Percentiles rank a stretch among this genome's conserved stretches.
phyloP scores from a whole-genome alignment of 202 grass and related monocot species.

The Bolboschoenoplectus hybrid region DNA sequence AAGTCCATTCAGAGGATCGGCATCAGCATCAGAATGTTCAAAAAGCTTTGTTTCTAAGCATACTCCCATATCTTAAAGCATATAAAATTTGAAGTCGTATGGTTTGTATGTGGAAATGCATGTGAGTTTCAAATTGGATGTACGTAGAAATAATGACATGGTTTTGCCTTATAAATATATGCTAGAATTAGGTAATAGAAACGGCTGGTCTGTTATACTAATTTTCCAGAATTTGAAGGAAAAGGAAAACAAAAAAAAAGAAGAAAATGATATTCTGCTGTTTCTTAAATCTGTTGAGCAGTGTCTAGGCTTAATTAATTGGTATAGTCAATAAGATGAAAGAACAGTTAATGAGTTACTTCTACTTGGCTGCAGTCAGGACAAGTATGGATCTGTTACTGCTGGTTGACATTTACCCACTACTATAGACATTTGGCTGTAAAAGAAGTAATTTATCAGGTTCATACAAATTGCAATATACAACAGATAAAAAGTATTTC shows the following conservation, averaged over 20 bases:
- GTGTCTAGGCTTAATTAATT: neutral
- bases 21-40: slow-evolving; percentile 34
- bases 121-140: slow-evolving; percentile 14
- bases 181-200: neutral
- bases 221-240: neutral
- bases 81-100: neutral
- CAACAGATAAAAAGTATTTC: slow-evolving; percentile 12
- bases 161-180: slow-evolving; percentile 24
- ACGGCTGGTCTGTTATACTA: neutral
- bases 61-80: slow-evolving; percentile 4
- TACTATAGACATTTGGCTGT: neutral
- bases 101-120: slow-evolving; percentile 7
- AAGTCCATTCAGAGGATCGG: slow-evolving; percentile 20
- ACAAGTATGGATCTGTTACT: neutral
- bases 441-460: slow-evolving; percentile 1
- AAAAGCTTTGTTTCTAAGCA: slow-evolving; percentile 29
- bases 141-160: slow-evolving; percentile 13
- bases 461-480: slow-evolving; percentile 39
- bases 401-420: neutral
- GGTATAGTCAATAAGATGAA: neutral
- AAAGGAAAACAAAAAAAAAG: neutral
- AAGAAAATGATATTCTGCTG: neutral
- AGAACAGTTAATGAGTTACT: neutral
- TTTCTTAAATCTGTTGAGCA: neutral
- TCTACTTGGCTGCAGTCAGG: neutral